These are phyloP conservation scores for Solanum dulcamara DNA, from an alignment of 257 asterid genomes.

Conservation along the genomic window DNA sequence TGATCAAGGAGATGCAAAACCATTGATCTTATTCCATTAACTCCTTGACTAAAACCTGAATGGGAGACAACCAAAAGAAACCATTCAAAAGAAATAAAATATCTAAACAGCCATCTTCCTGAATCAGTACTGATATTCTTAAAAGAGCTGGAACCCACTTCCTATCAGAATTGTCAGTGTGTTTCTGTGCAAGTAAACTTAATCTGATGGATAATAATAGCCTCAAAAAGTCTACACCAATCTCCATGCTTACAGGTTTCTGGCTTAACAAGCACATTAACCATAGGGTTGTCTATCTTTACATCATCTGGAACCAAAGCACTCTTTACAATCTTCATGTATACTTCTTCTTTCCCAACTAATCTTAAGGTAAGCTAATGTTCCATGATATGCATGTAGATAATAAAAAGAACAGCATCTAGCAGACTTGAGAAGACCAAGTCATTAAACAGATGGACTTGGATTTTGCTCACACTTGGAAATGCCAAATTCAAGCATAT, in stretches of 20 bases:
- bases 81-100: neutral
- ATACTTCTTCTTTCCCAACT: neutral
- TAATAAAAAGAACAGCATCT: neutral
- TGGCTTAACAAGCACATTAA: neutral
- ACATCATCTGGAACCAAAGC: neutral
- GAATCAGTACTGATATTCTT: neutral
- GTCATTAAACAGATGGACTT: neutral
- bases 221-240: neutral
- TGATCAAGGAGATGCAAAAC: neutral
- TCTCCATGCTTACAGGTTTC: neutral
- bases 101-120: too few species aligned
- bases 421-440: neutral
- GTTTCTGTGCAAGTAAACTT: neutral
- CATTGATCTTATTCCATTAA: neutral
- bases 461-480: neutral
- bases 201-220: neutral
- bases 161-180: neutral
- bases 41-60: neutral
- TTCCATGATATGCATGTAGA: neutral
- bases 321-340: neutral
- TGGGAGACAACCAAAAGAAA: neutral
- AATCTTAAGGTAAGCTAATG: neutral
- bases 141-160: neutral
- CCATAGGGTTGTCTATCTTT: neutral
- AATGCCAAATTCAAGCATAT: neutral